Percentiles rank a stretch among this genome's conserved stretches.
phyloP scores from a whole-genome alignment of 2,329 filamentous ascomycete genomes.

The Talaromyces piceae region DNA sequence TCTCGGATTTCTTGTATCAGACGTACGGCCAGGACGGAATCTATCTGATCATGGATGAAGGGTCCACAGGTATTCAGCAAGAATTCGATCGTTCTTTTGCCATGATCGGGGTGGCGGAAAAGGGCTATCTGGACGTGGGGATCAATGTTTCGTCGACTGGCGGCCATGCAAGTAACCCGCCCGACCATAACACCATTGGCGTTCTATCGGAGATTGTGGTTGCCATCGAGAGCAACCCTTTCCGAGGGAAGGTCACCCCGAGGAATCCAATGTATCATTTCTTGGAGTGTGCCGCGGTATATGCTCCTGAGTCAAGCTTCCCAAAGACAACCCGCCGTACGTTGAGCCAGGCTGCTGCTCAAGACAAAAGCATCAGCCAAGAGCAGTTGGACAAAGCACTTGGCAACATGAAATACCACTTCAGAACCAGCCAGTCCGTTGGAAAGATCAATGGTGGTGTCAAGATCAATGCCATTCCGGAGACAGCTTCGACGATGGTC shows the following conservation, averaged over 20 bases:
- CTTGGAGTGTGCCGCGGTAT: constrained; percentile 50
- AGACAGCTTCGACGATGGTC: constrained; percentile 45
- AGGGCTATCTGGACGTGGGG: constrained; percentile 55
- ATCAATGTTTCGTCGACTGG: constrained; percentile 51
- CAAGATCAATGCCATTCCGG: constrained; percentile 53
- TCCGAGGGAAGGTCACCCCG: constrained; percentile 43
- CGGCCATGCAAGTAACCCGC: constrained; percentile 54
- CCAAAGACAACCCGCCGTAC: constrained; percentile 34
- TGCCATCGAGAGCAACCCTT: constrained; percentile 52
- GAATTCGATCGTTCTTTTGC: constrained; percentile 44
- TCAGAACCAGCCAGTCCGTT: constrained; percentile 51
- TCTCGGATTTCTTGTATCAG: constrained; percentile 45
- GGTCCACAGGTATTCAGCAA: constrained; percentile 48
- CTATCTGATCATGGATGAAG: constrained; percentile 57
- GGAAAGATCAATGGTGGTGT: constrained; percentile 49
- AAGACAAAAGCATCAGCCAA: constrained; percentile 19
- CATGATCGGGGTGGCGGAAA: constrained; percentile 55
- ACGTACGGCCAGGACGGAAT: constrained; percentile 51
- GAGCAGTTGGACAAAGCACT: constrained; percentile 2
- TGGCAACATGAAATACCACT: constrained; percentile 37
- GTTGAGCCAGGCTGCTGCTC: constrained; percentile 28
- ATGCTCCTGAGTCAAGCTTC: constrained; percentile 46
- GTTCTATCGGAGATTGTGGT: constrained; percentile 59
- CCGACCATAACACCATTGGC: constrained; percentile 62
- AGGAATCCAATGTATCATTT: constrained; percentile 51